Conservation (phyloP, 352 stramenopile species). For the Globisporangium recalcitrans region DNA sequence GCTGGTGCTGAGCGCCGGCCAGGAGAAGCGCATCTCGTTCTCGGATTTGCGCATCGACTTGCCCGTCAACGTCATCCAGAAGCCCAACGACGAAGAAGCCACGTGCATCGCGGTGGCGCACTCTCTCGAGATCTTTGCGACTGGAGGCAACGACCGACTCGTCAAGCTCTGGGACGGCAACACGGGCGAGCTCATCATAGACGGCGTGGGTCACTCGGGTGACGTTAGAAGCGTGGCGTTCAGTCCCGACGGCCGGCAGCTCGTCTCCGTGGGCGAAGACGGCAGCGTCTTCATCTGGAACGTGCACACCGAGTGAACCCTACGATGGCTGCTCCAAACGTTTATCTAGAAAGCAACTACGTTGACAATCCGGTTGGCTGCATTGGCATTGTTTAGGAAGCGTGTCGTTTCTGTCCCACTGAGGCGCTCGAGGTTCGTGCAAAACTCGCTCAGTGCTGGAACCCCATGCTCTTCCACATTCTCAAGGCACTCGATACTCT, state of each 20-base stretch:
- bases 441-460: too few relatives aligned
- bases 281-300: constrained; percentile 92
- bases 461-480: too few relatives aligned
- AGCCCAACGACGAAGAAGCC: constrained; percentile 78
- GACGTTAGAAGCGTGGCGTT: constrained; percentile 76
- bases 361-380: too few relatives aligned
- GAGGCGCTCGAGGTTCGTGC: too few relatives aligned
- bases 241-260: constrained; percentile 88
- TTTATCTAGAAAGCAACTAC: too few relatives aligned
- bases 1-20: constrained; percentile 87
- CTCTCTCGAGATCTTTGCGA: constrained; percentile 79
- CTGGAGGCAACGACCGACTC: constrained; percentile 80
- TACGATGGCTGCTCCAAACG: too few relatives aligned
- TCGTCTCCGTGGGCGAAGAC: constrained; percentile 89
- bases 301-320: constrained; percentile 61
- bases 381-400: too few relatives aligned
- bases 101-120: constrained; percentile 88
- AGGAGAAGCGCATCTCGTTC: constrained; percentile 91
- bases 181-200: constrained; percentile 52
- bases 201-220: constrained; percentile 75
- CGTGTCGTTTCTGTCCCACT: too few relatives aligned
- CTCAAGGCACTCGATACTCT: too few relatives aligned
- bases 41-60: constrained; percentile 89
- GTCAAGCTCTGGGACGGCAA: constrained; percentile 87
- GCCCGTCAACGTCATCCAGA: constrained; percentile 73